Evolutionary conservation across 768 basidiomycete genomes (phyloP), one percentile per base, ranked within the genome.

Genomic region (Holtermanniella nyarrowii): DNA sequence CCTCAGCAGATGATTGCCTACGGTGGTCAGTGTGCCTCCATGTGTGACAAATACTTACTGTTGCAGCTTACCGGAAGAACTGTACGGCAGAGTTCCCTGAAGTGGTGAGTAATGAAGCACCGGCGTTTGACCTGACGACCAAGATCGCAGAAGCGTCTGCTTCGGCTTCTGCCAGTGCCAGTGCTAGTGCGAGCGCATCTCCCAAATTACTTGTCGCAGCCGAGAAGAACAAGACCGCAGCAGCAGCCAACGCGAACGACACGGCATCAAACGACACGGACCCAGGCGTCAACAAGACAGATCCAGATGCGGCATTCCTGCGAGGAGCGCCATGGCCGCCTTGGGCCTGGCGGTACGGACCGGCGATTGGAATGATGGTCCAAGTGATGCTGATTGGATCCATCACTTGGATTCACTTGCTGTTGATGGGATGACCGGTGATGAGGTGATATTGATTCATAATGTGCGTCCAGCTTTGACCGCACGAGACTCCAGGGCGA

Each of bases 401-500:
- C 31, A 16, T 37, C 10, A 37, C 31, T 37, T 7, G 31, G 10
- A 7, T 37, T 37, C 31, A 37, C 7, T 7, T 16, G 16, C 16
- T 37, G 31, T 16, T 37, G 31, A 37, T 37, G 31, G 31, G 31
- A 7, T 37, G 31, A 37, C 7, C n/a, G n/a, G n/a, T n/a, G n/a
- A n/a, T n/a, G n/a, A n/a, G n/a, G n/a, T n/a, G n/a, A n/a, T n/a
- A n/a, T n/a, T n/a, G n/a, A n/a, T n/a, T n/a, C n/a, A n/a, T n/a
- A n/a, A n/a, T n/a, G n/a, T n/a, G n/a, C n/a, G n/a, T n/a, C n/a
- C n/a, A n/a, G n/a, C n/a, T n/a, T n/a, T n/a, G n/a, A n/a, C n/a
- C n/a, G n/a, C n/a, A n/a, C n/a, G n/a, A n/a, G 31, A 25, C 18
- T 56, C 55, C 20, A 65, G 46, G 12, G 52, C 47, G 26, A 41